These are phyloP conservation scores for Ensete ventricosum DNA, from an alignment of 176 grass and related monocot species.

Conservation along the genomic window DNA sequence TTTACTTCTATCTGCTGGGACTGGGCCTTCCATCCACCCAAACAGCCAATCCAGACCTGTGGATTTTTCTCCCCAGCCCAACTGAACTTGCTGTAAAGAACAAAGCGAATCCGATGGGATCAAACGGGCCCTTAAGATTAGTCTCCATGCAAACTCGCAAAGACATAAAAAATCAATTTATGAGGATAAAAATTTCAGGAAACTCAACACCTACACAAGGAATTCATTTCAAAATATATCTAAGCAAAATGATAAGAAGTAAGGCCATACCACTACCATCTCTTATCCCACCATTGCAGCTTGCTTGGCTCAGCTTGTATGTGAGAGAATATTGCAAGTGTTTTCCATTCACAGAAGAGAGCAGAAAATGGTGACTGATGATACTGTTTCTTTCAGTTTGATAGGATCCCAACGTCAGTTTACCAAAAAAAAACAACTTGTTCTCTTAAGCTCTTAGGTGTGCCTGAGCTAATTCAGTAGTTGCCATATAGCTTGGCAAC, in stretches of 20 bases:
- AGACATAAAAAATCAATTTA: too few species aligned
- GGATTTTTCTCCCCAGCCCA: too few species aligned
- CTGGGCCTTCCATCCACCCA: too few species aligned
- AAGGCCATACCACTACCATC: constrained; percentile 50
- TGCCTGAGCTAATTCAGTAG: constrained; percentile 62
- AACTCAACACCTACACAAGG: too few species aligned
- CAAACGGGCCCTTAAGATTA: too few species aligned
- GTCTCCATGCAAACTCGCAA: too few species aligned
- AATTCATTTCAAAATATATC: too few species aligned
- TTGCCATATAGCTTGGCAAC: constrained; percentile 16
- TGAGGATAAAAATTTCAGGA: too few species aligned
- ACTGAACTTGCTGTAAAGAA: too few species aligned
- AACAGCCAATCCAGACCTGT: too few species aligned
- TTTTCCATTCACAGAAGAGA: constrained; percentile 49
- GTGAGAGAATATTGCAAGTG: constrained; percentile 56
- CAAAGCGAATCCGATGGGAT: too few species aligned
- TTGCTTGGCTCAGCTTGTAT: constrained; percentile 39
- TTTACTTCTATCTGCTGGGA: too few species aligned
- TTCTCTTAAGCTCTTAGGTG: constrained; percentile 36
- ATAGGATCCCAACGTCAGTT: constrained; percentile 42
- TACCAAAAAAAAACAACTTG: constrained; percentile 24
- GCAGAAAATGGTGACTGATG: constrained; percentile 60
- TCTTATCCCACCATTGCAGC: constrained; percentile 40
- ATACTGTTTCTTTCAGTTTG: constrained; percentile 44
- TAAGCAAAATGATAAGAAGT: neutral